Conservation (phyloP, 2,329 filamentous ascomycete species). For the Elsinoe fawcettii region DNA sequence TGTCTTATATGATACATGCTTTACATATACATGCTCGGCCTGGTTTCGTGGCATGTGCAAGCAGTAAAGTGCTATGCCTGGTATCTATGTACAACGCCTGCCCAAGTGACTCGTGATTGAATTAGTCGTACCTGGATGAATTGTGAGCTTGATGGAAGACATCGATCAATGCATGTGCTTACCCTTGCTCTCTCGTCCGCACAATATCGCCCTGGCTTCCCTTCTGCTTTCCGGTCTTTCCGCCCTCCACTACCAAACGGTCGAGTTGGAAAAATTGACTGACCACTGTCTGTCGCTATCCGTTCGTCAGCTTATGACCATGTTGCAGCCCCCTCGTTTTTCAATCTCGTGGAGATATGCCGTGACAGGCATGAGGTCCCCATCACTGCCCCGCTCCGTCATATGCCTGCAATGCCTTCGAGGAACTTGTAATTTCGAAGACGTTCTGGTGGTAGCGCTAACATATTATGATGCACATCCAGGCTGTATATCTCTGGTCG, state of each 20-base stretch:
- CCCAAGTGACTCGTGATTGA: slow-evolving; percentile 11
- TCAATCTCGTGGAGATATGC: background rate
- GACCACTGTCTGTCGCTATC: slow-evolving; percentile 85
- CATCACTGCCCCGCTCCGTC: too few species aligned
- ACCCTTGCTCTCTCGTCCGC: slow-evolving; percentile 74
- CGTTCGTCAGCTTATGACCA: slow-evolving; percentile 30
- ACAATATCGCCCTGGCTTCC: slow-evolving; percentile 59
- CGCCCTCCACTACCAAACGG: slow-evolving; percentile 82
- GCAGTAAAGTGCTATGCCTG: slow-evolving; percentile 14
- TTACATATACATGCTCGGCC: background rate
- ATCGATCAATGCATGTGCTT: slow-evolving; percentile 29
- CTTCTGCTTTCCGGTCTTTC: slow-evolving; percentile 67
- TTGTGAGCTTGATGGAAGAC: background rate
- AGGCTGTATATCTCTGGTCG: background rate
- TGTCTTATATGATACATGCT: slow-evolving; percentile 4
- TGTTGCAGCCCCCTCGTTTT: background rate
- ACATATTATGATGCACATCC: background rate
- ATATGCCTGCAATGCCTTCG: too few species aligned
- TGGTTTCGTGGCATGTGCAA: background rate
- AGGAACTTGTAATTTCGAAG: too few species aligned
- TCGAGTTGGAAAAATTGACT: slow-evolving; percentile 94
- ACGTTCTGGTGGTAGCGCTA: too few species aligned
- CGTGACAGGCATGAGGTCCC: too few species aligned
- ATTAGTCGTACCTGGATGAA: background rate
- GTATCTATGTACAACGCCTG: slow-evolving; percentile 14